Conservation (phyloP, 345 rosid species). For the Pistacia vera region DNA sequence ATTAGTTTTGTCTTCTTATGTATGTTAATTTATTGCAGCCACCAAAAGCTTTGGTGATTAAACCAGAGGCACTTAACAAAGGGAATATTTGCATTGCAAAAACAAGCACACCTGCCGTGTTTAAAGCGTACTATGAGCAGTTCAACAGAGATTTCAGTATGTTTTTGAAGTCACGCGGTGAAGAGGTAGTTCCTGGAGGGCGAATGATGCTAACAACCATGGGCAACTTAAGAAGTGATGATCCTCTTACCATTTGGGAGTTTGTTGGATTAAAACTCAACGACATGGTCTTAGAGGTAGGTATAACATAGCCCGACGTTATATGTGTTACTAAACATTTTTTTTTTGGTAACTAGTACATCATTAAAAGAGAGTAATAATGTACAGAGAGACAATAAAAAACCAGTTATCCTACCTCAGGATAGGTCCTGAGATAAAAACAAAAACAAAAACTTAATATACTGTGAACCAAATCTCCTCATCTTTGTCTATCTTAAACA, state of each 20-base stretch:
- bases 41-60: background rate
- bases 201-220: background rate
- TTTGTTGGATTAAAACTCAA: background rate
- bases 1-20: too few relatives aligned
- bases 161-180: background rate
- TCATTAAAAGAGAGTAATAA: too few relatives aligned
- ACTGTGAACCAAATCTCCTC: too few relatives aligned
- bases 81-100: constrained; percentile 26
- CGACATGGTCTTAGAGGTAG: background rate
- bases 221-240: background rate
- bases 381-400: too few relatives aligned
- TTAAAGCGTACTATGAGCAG: constrained; percentile 26
- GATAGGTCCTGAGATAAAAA: too few relatives aligned
- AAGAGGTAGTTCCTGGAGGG: background rate
- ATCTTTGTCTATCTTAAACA: too few relatives aligned
- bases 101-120: constrained; percentile 28
- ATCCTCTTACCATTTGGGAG: background rate
- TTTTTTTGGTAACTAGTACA: too few relatives aligned
- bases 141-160: background rate
- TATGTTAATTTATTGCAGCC: too few relatives aligned
- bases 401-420: too few relatives aligned
- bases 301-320: too few relatives aligned
- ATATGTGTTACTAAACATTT: too few relatives aligned
- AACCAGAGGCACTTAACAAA: constrained; percentile 27
- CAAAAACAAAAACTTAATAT: too few relatives aligned